These are phyloP conservation scores for Simmondsia chinensis DNA, from an alignment of 148 eudicot species.

Conservation along the genomic window DNA sequence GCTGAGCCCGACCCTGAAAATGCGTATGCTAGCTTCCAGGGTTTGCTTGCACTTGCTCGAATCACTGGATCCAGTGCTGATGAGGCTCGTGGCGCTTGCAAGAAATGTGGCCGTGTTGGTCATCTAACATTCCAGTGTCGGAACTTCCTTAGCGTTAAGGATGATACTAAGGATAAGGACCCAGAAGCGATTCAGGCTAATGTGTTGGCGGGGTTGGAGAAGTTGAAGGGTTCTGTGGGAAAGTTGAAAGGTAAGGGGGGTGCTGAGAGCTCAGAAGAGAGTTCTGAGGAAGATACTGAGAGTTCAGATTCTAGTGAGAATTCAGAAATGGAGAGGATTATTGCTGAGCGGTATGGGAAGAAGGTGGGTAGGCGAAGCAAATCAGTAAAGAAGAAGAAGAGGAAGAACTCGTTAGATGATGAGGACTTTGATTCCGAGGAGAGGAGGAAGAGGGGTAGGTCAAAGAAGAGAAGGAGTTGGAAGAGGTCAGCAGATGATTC, in stretches of 20 bases:
- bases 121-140: slow-evolving; percentile 88
- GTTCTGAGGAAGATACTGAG: slow-evolving; percentile 63
- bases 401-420: slow-evolving; percentile 33
- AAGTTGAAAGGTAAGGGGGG: slow-evolving; percentile 23
- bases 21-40: slow-evolving; percentile 81
- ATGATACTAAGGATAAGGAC: slow-evolving; percentile 47
- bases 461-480: slow-evolving; percentile 45
- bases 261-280: slow-evolving; percentile 51
- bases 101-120: slow-evolving; percentile 97
- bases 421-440: slow-evolving; percentile 32
- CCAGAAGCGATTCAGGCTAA: slow-evolving; percentile 48
- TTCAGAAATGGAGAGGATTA: slow-evolving; percentile 78
- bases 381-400: slow-evolving; percentile 33
- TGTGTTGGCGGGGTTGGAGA: slow-evolving; percentile 62
- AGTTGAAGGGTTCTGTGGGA: slow-evolving; percentile 48
- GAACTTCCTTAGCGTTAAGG: slow-evolving; percentile 78
- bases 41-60: slow-evolving; percentile 74
- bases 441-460: slow-evolving; percentile 52
- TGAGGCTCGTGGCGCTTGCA: slow-evolving; percentile 92
- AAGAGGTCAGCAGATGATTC: slow-evolving; percentile 35
- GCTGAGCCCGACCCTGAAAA: slow-evolving; percentile 57
- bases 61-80: slow-evolving; percentile 59
- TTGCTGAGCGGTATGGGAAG: slow-evolving; percentile 54
- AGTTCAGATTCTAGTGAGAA: slow-evolving; percentile 80
- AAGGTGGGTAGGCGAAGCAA: slow-evolving; percentile 38